Percentiles rank a stretch among this genome's conserved stretches.
Evolutionary conservation across 139 green algal species (phyloP).

Genomic region (Tetradesmus obliquus): DNA sequence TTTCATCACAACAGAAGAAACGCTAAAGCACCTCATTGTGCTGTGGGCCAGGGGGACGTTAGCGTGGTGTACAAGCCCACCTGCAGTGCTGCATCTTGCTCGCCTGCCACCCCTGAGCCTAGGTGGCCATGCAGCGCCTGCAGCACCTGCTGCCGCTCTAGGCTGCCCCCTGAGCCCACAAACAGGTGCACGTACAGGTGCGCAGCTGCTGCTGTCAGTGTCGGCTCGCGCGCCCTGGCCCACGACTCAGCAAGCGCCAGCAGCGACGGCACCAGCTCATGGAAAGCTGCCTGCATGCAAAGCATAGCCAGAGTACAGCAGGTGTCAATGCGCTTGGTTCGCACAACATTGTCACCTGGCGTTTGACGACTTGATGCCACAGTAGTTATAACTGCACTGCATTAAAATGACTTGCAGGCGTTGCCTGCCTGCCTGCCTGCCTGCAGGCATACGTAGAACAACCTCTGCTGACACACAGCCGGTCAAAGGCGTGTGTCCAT

Average conservation of each 20-base stretch:
- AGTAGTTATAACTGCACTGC: too few species aligned
- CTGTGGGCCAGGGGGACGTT: too few species aligned
- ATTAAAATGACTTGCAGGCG: neutral
- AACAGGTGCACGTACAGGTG: constrained; percentile 53
- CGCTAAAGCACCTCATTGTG: too few species aligned
- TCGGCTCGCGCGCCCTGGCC: constrained; percentile 1
- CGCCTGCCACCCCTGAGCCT: constrained; percentile 40
- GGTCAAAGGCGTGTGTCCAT: neutral
- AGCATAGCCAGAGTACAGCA: neutral
- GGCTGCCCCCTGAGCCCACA: neutral
- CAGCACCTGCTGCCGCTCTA: constrained; percentile 46
- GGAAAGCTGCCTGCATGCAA: constrained; percentile 20
- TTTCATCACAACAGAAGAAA: too few species aligned
- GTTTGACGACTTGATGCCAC: too few species aligned
- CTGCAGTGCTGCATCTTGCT: constrained; percentile 55
- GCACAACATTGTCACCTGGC: neutral
- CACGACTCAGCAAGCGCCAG: constrained; percentile 28
- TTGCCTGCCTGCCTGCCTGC: neutral
- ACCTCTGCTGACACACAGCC: neutral
- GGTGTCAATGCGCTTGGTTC: neutral
- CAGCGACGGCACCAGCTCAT: constrained; percentile 29
- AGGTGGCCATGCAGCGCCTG: constrained; percentile 55
- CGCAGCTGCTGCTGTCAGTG: constrained; percentile 34
- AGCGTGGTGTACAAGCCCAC: neutral
- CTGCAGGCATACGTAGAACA: neutral